phyloP scores from a whole-genome alignment of 2,329 filamentous ascomycete species.

The Nectriaceae sp. region DNA sequence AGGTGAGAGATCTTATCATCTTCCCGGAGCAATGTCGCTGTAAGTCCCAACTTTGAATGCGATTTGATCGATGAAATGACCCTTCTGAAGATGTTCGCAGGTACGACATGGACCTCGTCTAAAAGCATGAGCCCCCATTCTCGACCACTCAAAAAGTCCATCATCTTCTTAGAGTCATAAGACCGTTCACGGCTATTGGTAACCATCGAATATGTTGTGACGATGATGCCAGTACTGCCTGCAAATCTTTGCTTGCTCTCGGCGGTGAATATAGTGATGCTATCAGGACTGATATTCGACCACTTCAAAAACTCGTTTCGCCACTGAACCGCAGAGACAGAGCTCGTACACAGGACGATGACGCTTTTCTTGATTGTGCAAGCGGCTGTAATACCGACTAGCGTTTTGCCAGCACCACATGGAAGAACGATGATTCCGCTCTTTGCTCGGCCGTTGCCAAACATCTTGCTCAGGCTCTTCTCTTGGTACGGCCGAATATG shows the following conservation, averaged over 20 bases:
- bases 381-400: constrained; percentile 91
- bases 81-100: constrained; percentile 86
- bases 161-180: constrained; percentile 87
- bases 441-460: constrained; percentile 90
- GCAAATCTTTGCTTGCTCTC: constrained; percentile 80
- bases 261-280: constrained; percentile 86
- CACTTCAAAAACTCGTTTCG: constrained; percentile 90
- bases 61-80: constrained; percentile 86
- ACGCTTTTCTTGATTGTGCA: constrained; percentile 93
- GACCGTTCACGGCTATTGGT: constrained; percentile 79
- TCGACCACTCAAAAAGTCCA: constrained; percentile 79
- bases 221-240: constrained; percentile 84
- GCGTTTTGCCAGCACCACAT: constrained; percentile 91
- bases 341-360: constrained; percentile 88
- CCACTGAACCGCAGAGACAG: constrained; percentile 95
- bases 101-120: constrained; percentile 92
- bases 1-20: constrained; percentile 94
- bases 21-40: constrained; percentile 84
- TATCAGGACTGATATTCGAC: constrained; percentile 85
- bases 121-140: constrained; percentile 95
- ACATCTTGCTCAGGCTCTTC: constrained; percentile 95
- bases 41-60: constrained; percentile 87
- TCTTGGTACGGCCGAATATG: constrained; percentile 91
- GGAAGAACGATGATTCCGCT: constrained; percentile 93
- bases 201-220: constrained; percentile 94